Evolutionary conservation across 2,329 filamentous ascomycete genomes (phyloP).

Genomic region (Byssoonygena ceratinophila): DNA sequence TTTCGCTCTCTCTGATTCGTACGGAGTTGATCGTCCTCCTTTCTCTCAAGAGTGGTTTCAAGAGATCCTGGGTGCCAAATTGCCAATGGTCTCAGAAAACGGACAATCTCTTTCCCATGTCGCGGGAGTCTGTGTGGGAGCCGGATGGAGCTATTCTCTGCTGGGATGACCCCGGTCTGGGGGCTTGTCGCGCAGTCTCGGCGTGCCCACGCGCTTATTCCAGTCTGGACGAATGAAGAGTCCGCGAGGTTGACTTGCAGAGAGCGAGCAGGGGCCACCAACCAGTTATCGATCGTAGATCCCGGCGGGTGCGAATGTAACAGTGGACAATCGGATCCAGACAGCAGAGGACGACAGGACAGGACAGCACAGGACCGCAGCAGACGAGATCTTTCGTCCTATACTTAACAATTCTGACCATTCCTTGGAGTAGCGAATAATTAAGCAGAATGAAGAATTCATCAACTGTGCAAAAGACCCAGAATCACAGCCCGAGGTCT

Average conservation of each 20-base stretch:
- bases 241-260: constrained; percentile 3
- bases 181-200: neutral
- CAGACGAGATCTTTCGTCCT: too few relatives aligned
- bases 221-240: neutral
- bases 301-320: neutral
- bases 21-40: too few relatives aligned
- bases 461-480: too few relatives aligned
- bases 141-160: neutral
- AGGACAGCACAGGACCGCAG: too few relatives aligned
- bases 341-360: too few relatives aligned
- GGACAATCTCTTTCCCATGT: neutral
- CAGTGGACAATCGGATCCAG: neutral
- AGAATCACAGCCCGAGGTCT: too few relatives aligned
- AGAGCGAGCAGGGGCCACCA: neutral
- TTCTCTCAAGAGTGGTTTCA: neutral
- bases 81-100: neutral
- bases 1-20: too few relatives aligned
- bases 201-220: neutral
- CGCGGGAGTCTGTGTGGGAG: neutral
- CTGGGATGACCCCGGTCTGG: neutral
- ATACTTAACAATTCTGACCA: too few relatives aligned
- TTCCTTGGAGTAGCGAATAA: too few relatives aligned
- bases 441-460: too few relatives aligned
- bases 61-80: neutral
- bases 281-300: constrained; percentile 3